Evolutionary conservation across 805 yeast species (phyloP), one percentile per base, ranked within the genome.

Genomic region (Yueomyces sp.): DNA sequence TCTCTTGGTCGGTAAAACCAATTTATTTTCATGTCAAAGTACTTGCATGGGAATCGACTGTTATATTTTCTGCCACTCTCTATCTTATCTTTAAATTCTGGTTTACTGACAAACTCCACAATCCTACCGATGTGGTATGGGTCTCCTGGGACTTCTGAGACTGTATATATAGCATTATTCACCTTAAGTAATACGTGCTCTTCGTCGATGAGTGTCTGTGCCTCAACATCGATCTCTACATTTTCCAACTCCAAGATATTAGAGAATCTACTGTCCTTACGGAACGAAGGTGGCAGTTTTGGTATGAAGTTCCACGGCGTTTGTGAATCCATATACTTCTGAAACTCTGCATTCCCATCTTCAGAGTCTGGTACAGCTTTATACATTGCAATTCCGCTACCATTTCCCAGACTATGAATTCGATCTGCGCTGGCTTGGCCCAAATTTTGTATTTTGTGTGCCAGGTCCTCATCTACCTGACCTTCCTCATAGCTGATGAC

Each of bases 1-100:
- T 87, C 96, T 45, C 88, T 65, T 1, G 95, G 90, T 41, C 98
- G 69, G 56, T 86, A 85, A 61, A 81, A 82, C 96, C 96, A 88
- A 62, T 88, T 88, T 50, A 90, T 79, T 47, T 78, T 79, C 51
- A 85, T 76, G 46, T 63, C 57, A 57, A 68, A 81, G 42, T 70
- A 69, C 30, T 69, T 70, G 2, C 82, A 80, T 6, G 70, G 69
- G 44, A 68, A 72, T 36, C 63, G 51, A 2, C 51, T 52, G 8
- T 47, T 46, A 28, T 47, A 37, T 26, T 46, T 38, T 26, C 36
- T 12, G 9, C 52, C 46, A 4, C 44, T 37, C 7, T 46, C 42
- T 9, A 57, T 55, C 12, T 47, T 44, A 1, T 37, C 36, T 29
- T 49, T 43, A 42, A 44, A 56, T 42, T 52, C 57, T 5, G 51